A percentile compares a stretch with the other conserved stretches of the same genome.
phyloP scores from a whole-genome alignment of 2,329 filamentous ascomycete genomes.

The Cladophialophora immunda region DNA sequence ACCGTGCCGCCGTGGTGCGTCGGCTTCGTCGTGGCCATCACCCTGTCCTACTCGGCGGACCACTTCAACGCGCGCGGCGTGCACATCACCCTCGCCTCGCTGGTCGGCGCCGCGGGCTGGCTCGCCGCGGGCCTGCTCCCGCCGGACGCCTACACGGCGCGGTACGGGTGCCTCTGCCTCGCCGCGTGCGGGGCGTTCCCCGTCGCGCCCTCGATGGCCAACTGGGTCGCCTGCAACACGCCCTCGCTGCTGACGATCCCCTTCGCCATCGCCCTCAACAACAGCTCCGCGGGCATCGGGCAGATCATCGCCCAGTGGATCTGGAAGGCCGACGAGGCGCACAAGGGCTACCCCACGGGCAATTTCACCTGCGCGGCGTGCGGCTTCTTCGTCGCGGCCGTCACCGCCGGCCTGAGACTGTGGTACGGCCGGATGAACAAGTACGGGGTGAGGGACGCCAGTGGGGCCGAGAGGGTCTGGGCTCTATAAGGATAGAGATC shows the following conservation, averaged over 20 bases:
- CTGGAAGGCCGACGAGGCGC: slow-evolving; percentile 70
- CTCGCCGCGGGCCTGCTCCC: slow-evolving; percentile 71
- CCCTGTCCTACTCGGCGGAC: slow-evolving; percentile 33
- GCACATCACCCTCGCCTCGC: slow-evolving; percentile 60
- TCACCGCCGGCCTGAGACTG: slow-evolving; percentile 27
- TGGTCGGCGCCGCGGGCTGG: slow-evolving; percentile 65
- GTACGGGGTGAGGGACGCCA: slow-evolving; percentile 33
- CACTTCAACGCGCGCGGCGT: slow-evolving; percentile 52
- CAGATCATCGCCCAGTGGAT: slow-evolving; percentile 80
- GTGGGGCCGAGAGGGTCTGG: slow-evolving; percentile 33
- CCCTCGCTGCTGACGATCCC: slow-evolving; percentile 71
- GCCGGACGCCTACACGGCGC: slow-evolving; percentile 63
- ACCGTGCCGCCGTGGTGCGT: slow-evolving; percentile 42
- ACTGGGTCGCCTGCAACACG: slow-evolving; percentile 75
- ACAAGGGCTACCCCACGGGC: slow-evolving; percentile 71
- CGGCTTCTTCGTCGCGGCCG: slow-evolving; percentile 37
- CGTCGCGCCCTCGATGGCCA: slow-evolving; percentile 73
- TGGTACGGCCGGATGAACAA: slow-evolving; percentile 37
- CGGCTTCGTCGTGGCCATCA: slow-evolving; percentile 35
- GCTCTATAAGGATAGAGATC: slow-evolving; percentile 6
- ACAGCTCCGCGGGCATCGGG: slow-evolving; percentile 72
- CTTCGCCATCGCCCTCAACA: slow-evolving; percentile 74
- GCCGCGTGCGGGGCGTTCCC: slow-evolving; percentile 73
- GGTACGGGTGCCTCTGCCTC: slow-evolving; percentile 76
- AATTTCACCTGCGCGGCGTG: slow-evolving; percentile 60